Base-by-base conservation (phyloP, 768 basidiomycete species). In the Obba rivulosa region DNA sequence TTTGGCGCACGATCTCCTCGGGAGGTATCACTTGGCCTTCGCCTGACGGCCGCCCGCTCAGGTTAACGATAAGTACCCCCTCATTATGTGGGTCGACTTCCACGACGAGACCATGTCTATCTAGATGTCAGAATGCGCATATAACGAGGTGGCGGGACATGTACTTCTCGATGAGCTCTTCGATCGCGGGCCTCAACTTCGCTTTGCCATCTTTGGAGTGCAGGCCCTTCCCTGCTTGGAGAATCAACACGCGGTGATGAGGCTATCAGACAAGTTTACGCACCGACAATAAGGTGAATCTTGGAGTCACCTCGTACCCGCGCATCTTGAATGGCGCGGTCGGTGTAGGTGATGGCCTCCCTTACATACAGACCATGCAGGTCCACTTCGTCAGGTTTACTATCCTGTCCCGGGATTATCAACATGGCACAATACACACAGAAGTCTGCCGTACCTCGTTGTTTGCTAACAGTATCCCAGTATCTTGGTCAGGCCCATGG, bases 361-460 rank as follows among this genome's bases (percentile, higher is more conserved):
- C 91, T 92, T 52, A 95, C 93, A 64, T 90, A 95, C 3, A 98
- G 69, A 1, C 92, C 94, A 60, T 97, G 94, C 20, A 97, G 69
- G 65, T 97, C 90, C 39, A 96, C 70, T 63, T 92, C 87, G 1
- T 85, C 87, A 0, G 76, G 75, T 49, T 77, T 65, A 44, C 83
- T 82, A 51, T 87, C 81, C 79, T 84, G 58, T 37, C 45, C 9
- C 5, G 23, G 28, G 4, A 11, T 10, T 2, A 14, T 8, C 14
- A 18, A 17, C 22, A 43, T 16, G 34, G 28, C 34, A 5, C 5
- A 35, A 21, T 34, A 41, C 28, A 44, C n/a, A 3, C 17, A 44
- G 46, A 14, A 24, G 22, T 36, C 21, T 21, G 13, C 17, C 18
- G 35, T 43, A 5, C 23, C 13, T 10, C 3, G 23, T 13, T 16